Conservation (phyloP, 75 land plant species). For the Chamaecyparis obtusa region DNA sequence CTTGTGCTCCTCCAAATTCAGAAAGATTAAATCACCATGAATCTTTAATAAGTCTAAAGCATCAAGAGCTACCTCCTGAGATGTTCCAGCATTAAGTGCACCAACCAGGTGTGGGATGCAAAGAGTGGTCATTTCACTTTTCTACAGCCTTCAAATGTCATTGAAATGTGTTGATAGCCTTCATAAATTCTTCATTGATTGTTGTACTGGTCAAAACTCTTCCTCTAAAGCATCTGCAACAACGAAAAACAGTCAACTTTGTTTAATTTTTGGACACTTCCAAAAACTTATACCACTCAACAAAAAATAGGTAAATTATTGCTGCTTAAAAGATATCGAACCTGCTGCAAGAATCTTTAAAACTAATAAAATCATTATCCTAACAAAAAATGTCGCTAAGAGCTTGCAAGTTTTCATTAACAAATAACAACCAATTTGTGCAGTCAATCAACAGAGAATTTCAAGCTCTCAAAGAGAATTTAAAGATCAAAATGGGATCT, state of each 20-base stretch:
- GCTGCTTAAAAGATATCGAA: neutral
- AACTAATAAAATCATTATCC: neutral
- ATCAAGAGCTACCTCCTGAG: no score
- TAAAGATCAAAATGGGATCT: neutral
- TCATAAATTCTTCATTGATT: constrained; percentile 74
- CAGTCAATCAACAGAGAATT: neutral
- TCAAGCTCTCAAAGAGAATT: neutral
- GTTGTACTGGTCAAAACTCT: constrained; percentile 66
- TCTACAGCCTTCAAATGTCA: no score
- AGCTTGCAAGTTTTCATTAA: neutral
- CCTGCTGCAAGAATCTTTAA: neutral
- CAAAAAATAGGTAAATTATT: neutral
- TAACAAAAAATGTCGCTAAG: neutral
- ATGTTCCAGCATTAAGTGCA: no score
- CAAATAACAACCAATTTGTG: no score
- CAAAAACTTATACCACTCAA: neutral
- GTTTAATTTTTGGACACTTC: neutral
- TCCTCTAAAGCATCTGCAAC: constrained; percentile 76
- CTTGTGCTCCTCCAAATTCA: no score
- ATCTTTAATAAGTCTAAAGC: no score
- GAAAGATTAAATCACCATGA: no score
- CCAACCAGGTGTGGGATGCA: no score
- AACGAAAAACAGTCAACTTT: neutral
- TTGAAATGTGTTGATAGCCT: no score
- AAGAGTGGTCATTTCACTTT: no score